These are phyloP conservation scores for Syncephalastrum contaminatum DNA, from an alignment of 371 early-diverging fungal species.

Conservation along the genomic window DNA sequence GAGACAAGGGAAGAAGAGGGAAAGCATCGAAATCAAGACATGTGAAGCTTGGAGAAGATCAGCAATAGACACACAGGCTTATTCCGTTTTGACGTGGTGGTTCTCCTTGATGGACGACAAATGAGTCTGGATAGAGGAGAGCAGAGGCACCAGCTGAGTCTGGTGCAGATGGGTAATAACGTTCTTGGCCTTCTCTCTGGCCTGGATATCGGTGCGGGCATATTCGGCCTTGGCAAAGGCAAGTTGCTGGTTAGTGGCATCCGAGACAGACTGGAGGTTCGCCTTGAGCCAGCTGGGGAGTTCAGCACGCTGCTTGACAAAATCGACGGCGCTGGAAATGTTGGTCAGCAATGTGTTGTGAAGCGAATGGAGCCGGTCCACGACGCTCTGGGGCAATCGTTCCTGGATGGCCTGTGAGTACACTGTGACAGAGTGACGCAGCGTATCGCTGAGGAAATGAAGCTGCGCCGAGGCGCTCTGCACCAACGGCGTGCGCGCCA, in stretches of 20 bases:
- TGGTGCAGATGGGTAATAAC: constrained; percentile 45
- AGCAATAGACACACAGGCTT: constrained; percentile 9
- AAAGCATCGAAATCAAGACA: neutral
- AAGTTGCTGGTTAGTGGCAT: constrained; percentile 45
- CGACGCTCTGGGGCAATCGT: constrained; percentile 26
- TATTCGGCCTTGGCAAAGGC: constrained; percentile 41
- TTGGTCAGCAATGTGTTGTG: constrained; percentile 19
- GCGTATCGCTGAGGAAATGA: constrained; percentile 25
- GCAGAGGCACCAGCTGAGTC: constrained; percentile 50
- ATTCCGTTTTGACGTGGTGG: constrained; percentile 26
- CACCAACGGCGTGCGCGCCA: constrained; percentile 8
- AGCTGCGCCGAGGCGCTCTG: constrained; percentile 18
- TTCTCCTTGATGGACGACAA: constrained; percentile 27
- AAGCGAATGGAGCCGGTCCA: constrained; percentile 20
- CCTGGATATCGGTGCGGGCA: constrained; percentile 43
- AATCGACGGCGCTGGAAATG: constrained; percentile 29
- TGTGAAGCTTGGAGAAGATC: constrained; percentile 1
- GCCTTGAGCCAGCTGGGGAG: constrained; percentile 50
- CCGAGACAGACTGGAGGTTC: constrained; percentile 37
- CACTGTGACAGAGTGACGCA: constrained; percentile 18
- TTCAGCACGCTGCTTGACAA: constrained; percentile 45
- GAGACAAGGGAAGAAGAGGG: too few relatives aligned
- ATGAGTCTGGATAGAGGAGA: constrained; percentile 46
- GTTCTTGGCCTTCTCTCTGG: constrained; percentile 52
- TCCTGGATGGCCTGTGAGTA: constrained; percentile 29